Conservation (phyloP, 2,329 filamentous ascomycete species). For the Pezicula radicicola region DNA sequence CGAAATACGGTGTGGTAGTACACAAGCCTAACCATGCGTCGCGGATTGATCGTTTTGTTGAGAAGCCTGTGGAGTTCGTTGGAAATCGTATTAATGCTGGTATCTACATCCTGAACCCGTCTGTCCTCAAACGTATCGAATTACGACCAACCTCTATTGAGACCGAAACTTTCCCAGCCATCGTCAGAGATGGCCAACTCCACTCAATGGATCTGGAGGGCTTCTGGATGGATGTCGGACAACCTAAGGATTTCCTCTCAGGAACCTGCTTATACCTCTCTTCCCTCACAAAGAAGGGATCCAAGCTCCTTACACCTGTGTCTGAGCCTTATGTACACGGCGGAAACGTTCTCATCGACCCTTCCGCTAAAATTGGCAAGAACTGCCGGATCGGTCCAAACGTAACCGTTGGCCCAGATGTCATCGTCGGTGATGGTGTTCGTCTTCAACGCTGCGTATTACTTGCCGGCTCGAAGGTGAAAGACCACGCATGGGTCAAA, state of each 20-base stretch:
- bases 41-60: constrained; percentile 96
- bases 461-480: constrained; percentile 86
- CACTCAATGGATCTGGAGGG: constrained; percentile 96
- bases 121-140: constrained; percentile 86
- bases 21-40: constrained; percentile 91
- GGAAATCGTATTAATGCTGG: constrained; percentile 98
- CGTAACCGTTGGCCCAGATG: constrained; percentile 90
- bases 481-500: constrained; percentile 99
- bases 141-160: constrained; percentile 96
- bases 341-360: constrained; percentile 94
- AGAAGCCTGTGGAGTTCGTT: constrained; percentile 98
- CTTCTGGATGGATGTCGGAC: constrained; percentile 99
- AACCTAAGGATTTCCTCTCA: constrained; percentile 96
- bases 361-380: constrained; percentile 92
- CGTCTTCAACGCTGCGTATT: constrained; percentile 91
- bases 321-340: constrained; percentile 81
- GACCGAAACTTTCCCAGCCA: constrained; percentile 96
- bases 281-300: constrained; percentile 84
- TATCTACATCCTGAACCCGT: constrained; percentile 96
- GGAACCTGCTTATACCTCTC: constrained; percentile 96
- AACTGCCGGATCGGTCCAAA: constrained; percentile 98
- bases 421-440: constrained; percentile 90
- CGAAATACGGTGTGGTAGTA: constrained; percentile 97
- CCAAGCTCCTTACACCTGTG: constrained; percentile 74
- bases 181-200: constrained; percentile 83